Evolutionary conservation across 805 yeast genomes (phyloP).

Genomic region (Nakazawaea laoshanensis): DNA sequence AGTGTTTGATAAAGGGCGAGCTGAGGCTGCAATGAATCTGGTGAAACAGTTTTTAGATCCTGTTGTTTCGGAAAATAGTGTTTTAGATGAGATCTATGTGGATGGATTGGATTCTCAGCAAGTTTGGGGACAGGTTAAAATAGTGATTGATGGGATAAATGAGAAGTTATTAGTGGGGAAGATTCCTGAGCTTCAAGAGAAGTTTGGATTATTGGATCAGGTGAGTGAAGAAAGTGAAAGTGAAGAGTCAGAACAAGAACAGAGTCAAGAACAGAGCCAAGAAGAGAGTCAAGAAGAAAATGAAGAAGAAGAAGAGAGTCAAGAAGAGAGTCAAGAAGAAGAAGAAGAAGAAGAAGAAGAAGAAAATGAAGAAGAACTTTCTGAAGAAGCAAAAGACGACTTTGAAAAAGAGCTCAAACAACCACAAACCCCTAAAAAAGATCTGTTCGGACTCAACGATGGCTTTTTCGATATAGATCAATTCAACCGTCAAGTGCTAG

Average conservation of each 20-base stretch:
- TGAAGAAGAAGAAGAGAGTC: conserved; percentile 19
- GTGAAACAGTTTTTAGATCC: conserved; percentile 53
- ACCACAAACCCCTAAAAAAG: conserved; percentile 26
- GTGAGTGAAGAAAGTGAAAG: conserved; percentile 15
- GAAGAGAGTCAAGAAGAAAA: conserved; percentile 21
- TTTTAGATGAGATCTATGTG: conserved; percentile 71
- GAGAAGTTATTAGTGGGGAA: conserved; percentile 50
- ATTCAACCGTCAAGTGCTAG: conserved; percentile 68
- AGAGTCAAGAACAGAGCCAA: conserved; percentile 23
- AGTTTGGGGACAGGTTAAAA: conserved; percentile 88
- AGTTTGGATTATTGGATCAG: conserved; percentile 19
- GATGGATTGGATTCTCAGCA: conserved; percentile 88
- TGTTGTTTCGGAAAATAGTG: conserved; percentile 35
- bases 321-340: conserved; percentile 21
- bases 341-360: conserved; percentile 13
- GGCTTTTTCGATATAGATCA: conserved; percentile 80
- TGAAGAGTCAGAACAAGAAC: conserved; percentile 28
- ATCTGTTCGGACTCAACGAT: conserved; percentile 66
- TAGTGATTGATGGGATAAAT: conserved; percentile 73
- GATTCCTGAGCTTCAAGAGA: conserved; percentile 41
- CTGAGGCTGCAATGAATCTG: conserved; percentile 17
- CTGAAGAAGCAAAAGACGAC: conserved; percentile 14
- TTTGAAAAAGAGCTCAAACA: conserved; percentile 9
- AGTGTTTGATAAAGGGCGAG: conserved; percentile 11
- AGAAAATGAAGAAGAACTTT: conserved; percentile 13